phyloP scores from a whole-genome alignment of 1,139 yeast genomes.

The Saccharomycopsis hybrid region DNA sequence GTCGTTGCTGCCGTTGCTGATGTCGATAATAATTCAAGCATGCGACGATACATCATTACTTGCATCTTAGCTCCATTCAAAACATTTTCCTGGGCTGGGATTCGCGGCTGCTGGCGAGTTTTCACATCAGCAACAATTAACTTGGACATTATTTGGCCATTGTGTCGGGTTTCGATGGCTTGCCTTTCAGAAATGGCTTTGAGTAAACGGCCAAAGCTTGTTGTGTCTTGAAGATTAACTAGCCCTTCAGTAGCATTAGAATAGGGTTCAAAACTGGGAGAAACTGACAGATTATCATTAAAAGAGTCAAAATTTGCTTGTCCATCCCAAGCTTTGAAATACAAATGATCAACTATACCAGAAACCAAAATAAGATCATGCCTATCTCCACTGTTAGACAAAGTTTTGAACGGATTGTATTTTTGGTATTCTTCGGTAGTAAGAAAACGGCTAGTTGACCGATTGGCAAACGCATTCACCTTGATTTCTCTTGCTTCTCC shows the following conservation, averaged over 20 bases:
- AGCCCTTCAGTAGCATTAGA: no score
- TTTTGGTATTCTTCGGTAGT: not conserved
- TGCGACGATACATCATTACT: conserved; percentile 47
- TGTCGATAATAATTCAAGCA: conserved; percentile 27
- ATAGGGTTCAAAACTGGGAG: no score
- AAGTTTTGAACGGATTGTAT: not conserved
- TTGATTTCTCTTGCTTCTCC: conserved; percentile 58
- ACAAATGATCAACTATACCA: conserved; percentile 56
- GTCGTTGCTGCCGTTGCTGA: not conserved
- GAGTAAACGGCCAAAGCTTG: no score
- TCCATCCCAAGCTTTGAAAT: conserved; percentile 12
- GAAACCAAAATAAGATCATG: conserved; percentile 38
- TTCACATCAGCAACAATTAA: conserved; percentile 49
- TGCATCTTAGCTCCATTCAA: conserved; percentile 46
- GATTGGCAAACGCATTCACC: conserved; percentile 46
- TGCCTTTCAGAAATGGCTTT: no score
- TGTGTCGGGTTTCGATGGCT: no score
- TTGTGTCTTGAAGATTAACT: no score
- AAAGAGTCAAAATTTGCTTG: no score
- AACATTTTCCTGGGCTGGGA: conserved; percentile 46
- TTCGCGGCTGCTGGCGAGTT: conserved; percentile 38
- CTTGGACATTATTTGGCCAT: conserved; percentile 1
- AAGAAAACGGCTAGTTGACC: conserved; percentile 27
- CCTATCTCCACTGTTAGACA: not conserved
- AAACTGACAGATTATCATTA: no score